A percentile compares a stretch with the other conserved stretches of the same genome.
Evolutionary conservation across 768 basidiomycete genomes (phyloP).

Genomic region (Tylopilus sp.): DNA sequence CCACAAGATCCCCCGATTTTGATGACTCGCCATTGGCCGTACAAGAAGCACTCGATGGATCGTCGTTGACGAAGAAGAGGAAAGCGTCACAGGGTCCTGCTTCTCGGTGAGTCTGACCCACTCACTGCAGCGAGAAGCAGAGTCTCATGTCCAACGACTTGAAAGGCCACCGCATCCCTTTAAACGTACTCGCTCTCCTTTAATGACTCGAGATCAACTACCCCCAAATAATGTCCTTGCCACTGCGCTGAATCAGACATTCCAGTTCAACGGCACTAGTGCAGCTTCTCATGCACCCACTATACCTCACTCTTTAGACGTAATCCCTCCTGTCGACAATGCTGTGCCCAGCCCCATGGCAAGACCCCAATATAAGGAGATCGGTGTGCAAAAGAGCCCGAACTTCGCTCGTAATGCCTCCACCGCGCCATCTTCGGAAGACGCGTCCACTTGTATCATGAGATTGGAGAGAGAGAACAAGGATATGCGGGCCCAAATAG

Average conservation of each 20-base stretch:
- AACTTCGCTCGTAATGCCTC: conserved; percentile 19
- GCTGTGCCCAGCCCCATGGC: neutral
- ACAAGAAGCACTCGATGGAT: neutral
- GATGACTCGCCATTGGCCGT: neutral
- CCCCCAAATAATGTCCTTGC: conserved; percentile 14
- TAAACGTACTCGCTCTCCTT: neutral
- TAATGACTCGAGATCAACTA: neutral
- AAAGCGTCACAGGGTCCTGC: conserved; percentile 20
- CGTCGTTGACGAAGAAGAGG: conserved; percentile 16
- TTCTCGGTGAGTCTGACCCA: conserved; percentile 30
- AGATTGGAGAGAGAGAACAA: conserved; percentile 18
- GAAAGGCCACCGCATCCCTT: conserved; percentile 18
- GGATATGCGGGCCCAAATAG: conserved; percentile 8
- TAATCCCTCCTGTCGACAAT: conserved; percentile 1
- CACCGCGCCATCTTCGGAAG: neutral
- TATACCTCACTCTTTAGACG: conserved; percentile 4
- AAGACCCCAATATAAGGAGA: conserved; percentile 15
- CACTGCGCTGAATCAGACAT: conserved; percentile 28
- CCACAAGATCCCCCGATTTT: neutral
- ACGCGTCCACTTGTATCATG: conserved; percentile 11
- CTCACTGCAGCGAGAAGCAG: conserved; percentile 30
- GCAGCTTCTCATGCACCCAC: conserved; percentile 5
- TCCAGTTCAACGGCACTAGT: conserved; percentile 20
- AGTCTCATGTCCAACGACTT: conserved; percentile 23
- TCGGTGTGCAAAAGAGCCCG: conserved; percentile 23